Evolutionary conservation across 768 basidiomycete species (phyloP), one percentile per base, ranked within the genome.

Genomic region (Leccinum sublutescens): DNA sequence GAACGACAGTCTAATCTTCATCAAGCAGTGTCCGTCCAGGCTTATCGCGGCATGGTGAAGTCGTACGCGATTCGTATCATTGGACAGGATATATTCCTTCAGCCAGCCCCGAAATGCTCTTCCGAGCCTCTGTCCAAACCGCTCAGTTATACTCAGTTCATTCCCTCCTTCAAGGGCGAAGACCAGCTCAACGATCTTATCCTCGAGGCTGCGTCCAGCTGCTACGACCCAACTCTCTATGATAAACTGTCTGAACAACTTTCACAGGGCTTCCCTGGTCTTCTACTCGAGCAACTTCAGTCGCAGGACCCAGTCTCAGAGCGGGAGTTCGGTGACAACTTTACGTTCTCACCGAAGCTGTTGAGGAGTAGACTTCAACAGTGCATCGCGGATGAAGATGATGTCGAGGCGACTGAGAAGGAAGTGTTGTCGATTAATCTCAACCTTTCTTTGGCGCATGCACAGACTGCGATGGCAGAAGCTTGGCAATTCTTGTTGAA

Each of bases 401-500:
- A 73, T 11, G 73, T 77, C 1, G 80, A 84, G 11, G 74, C 75
- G 5, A 75, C 85, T 14, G 82, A 89, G 63, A 83, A 80, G 52
- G 79, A 81, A 34, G 75, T 93, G 3, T 77, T 83, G 51, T 85
- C 87, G 1, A 85, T 95, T 71, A 97, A 97, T 71, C 80, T 94
- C 63, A 95, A 95, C 68, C 81, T 95, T 51, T 95, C 93, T 1
- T 76, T 97, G 40, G 79, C 90, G 21, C 89, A 96, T 65, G 81
- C 90, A 1, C 91, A 95, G 70, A 83, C 82, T 2, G 76, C 84
- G 2, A 78, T 93, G 49, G 83, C 88, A 0, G 85, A 90, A 57
- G 83, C 93, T 4, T 96, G 92, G 92, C 85, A 87, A 53, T 78
- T 80, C 49, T 72, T 96, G 48, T 77, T 94, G 47, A 81, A 84